phyloP scores from a whole-genome alignment of 2,329 filamentous ascomycete species.

The Ambrosiella beaveri region DNA sequence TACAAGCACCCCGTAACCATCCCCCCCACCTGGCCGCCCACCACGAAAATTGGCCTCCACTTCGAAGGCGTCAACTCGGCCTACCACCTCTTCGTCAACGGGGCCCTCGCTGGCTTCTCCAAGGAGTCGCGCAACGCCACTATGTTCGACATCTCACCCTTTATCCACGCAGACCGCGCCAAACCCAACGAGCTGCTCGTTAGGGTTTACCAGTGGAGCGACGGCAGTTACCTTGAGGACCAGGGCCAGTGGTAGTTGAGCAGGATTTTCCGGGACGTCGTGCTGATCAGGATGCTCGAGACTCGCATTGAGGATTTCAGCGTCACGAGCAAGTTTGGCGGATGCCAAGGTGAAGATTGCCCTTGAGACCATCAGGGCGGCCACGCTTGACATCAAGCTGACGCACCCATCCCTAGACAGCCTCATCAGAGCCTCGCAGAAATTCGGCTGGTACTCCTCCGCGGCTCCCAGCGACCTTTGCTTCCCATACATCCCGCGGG shows the following conservation, averaged over 20 bases:
- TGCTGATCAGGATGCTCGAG: constrained; percentile 43
- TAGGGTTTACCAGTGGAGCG: constrained; percentile 54
- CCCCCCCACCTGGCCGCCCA: constrained; percentile 32
- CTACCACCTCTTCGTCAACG: constrained; percentile 56
- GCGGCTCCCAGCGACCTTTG: constrained; percentile 33
- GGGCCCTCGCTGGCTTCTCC: constrained; percentile 48
- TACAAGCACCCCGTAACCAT: constrained; percentile 35
- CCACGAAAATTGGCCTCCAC: constrained; percentile 40
- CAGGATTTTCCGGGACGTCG: constrained; percentile 53
- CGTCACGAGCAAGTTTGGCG: constrained; percentile 32
- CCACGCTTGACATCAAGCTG: constrained; percentile 12
- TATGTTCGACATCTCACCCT: constrained; percentile 51
- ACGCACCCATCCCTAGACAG: background rate
- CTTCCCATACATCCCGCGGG: constrained; percentile 48
- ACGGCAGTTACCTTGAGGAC: constrained; percentile 57
- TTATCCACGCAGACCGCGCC: constrained; percentile 23
- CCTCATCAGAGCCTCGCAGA: constrained; percentile 25
- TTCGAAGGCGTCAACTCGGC: constrained; percentile 62
- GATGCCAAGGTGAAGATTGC: constrained; percentile 30
- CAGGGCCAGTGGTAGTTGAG: constrained; percentile 54
- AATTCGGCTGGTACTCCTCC: constrained; percentile 31
- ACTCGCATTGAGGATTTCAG: constrained; percentile 37
- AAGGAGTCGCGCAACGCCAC: constrained; percentile 56
- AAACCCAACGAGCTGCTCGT: constrained; percentile 42
- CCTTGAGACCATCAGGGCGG: constrained; percentile 21